phyloP scores from a whole-genome alignment of 352 stramenopile species.

The Phytophthora sansomeana region DNA sequence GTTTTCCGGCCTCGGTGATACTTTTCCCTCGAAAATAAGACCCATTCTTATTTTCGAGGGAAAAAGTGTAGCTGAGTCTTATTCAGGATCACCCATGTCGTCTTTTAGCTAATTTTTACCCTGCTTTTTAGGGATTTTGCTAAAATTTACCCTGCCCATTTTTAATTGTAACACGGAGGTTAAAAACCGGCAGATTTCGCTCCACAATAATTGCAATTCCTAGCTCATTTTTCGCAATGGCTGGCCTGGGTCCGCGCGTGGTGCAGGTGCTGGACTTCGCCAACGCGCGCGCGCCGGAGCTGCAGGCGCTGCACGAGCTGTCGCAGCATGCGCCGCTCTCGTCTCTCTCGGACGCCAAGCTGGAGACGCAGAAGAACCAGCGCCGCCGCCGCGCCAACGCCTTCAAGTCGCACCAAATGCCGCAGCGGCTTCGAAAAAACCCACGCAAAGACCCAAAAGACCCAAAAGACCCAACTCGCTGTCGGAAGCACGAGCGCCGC shows the following conservation, averaged over 20 bases:
- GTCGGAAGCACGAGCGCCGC: slow-evolving; percentile 69
- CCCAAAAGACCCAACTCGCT: slow-evolving; percentile 25
- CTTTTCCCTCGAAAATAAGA: too few relatives aligned
- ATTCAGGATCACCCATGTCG: too few relatives aligned
- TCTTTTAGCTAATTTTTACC: too few relatives aligned
- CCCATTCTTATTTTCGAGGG: too few relatives aligned
- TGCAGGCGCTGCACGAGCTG: slow-evolving; percentile 75
- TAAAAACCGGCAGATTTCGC: too few relatives aligned
- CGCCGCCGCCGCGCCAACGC: slow-evolving; percentile 78
- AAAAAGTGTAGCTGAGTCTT: too few relatives aligned
- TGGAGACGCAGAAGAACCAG: slow-evolving; percentile 63
- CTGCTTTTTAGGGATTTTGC: too few relatives aligned
- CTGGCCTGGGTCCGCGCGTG: slow-evolving; percentile 63
- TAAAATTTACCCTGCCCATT: too few relatives aligned
- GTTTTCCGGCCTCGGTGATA: too few relatives aligned
- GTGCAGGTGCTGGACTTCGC: slow-evolving; percentile 86
- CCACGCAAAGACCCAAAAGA: slow-evolving; percentile 16
- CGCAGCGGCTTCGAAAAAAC: slow-evolving; percentile 69
- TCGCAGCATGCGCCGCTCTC: slow-evolving; percentile 42
- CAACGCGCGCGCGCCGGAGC: slow-evolving; percentile 69
- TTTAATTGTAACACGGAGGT: too few relatives aligned
- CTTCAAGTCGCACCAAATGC: slow-evolving; percentile 80
- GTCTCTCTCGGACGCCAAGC: slow-evolving; percentile 47
- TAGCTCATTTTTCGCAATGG: slow-evolving; percentile 18
- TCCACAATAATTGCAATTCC: too few relatives aligned